Evolutionary conservation across 2,329 filamentous ascomycete genomes (phyloP), one percentile per base, ranked within the genome.

Genomic region (Sarocladiaceae sp.): DNA sequence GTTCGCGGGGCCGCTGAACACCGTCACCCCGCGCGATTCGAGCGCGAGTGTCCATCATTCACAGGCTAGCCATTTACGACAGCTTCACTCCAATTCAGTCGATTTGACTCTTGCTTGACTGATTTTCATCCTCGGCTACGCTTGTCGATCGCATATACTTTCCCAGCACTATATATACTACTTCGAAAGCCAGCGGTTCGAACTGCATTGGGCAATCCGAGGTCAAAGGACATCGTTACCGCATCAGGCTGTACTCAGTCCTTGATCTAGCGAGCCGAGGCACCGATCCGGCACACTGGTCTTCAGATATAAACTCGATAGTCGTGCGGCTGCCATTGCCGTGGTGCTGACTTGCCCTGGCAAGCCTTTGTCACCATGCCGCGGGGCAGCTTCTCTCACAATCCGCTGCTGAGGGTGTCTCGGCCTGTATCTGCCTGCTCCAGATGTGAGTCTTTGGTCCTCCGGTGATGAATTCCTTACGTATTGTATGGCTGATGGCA

Each of bases 391-490:
- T 72, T 78, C 64, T 74, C 73, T 22, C 71, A 75, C 53, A 77
- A 81, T 50, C 84, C 85, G 33, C 70, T 86, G 50, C 71, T 90
- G 55, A 81, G 83, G 66, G 89, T 93, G 57, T 91, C 87, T 62
- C 80, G 88, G 57, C 88, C 88, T 3, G 88, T 91, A 33, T 87
- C 87, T 51, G 88, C 89, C 23, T 93, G 88, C 69, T 88, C 87
- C 51, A 78, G 87, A 75, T 93, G 88, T 78, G 60, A 69, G 73
- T 65, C 26, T 15, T 15, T n/a, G n/a, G 7, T 5, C 26, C 20
- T 25, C 29, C 20, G 13, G 42, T 25, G 42, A 40, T 26, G 13
- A 6, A 7, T 18, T 25, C 17, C 12, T 35, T 33, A 22, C 17
- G 20, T 37, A 10, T 3, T 20, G 3, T 23, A 11, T 46, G 37